Percentiles rank a stretch among this genome's conserved stretches.
Conservation (phyloP, 306 rosid species). For the Lagenaria siceraria region DNA sequence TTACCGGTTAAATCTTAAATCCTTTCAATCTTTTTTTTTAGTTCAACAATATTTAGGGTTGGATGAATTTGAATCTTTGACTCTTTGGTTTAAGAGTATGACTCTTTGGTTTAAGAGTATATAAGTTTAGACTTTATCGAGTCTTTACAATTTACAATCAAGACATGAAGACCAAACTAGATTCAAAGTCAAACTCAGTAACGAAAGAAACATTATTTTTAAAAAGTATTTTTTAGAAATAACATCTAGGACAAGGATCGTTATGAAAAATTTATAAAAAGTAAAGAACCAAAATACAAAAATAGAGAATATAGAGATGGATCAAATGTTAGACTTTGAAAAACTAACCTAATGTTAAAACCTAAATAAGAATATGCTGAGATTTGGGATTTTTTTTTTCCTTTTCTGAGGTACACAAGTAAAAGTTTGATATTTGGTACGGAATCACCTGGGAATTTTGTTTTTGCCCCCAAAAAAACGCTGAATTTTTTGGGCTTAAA, state of each 20-base stretch:
- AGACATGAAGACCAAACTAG: too few species aligned
- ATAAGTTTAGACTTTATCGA: too few species aligned
- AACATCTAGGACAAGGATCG: neutral
- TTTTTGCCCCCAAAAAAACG: neutral
- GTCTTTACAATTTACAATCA: too few species aligned
- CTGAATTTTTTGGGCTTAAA: neutral
- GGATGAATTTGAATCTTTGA: too few species aligned
- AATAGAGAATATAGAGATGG: neutral
- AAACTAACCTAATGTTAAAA: neutral
- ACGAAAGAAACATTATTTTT: too few species aligned
- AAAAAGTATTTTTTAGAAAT: too few species aligned
- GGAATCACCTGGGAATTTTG: neutral
- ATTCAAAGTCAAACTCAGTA: too few species aligned
- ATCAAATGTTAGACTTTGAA: neutral
- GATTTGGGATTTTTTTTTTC: neutral
- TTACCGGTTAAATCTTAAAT: too few species aligned
- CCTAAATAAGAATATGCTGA: neutral
- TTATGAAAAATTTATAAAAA: neutral
- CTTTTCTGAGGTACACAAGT: neutral
- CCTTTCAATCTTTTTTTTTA: too few species aligned
- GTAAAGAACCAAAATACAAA: neutral
- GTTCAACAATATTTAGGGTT: too few species aligned
- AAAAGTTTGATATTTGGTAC: neutral
- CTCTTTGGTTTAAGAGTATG: too few species aligned
- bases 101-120: too few species aligned